These are phyloP conservation scores for Pyrus hybrid DNA, from an alignment of 331 rosid species.

Conservation along the genomic window DNA sequence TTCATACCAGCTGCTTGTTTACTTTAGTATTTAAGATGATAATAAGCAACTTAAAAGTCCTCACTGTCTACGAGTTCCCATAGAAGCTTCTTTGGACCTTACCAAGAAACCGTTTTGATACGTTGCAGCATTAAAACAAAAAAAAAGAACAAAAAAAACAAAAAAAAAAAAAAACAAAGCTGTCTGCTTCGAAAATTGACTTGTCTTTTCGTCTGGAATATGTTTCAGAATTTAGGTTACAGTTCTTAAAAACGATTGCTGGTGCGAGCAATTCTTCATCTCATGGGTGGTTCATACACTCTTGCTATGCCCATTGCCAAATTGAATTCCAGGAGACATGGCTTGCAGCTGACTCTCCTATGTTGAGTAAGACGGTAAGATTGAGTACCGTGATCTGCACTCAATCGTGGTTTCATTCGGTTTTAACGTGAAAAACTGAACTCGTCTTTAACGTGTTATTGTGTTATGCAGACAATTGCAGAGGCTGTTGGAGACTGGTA, in stretches of 20 bases:
- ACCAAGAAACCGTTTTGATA: too few relatives aligned
- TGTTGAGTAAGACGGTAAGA: constrained; percentile 47
- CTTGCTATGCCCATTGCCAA: constrained; percentile 97
- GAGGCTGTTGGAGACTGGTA: constrained; percentile 86
- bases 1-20: too few relatives aligned
- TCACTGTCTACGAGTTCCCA: too few relatives aligned
- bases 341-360: constrained; percentile 67
- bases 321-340: constrained; percentile 84
- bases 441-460: not conserved
- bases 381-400: too few relatives aligned
- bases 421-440: too few relatives aligned
- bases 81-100: too few relatives aligned
- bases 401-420: too few relatives aligned
- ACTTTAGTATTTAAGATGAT: not conserved
- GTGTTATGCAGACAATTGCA: constrained; percentile 57
- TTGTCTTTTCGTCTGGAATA: not conserved
- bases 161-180: too few relatives aligned
- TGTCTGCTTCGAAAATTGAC: too few relatives aligned
- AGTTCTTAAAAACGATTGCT: constrained; percentile 48
- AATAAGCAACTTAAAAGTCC: too few relatives aligned
- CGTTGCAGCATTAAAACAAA: too few relatives aligned
- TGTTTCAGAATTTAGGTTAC: constrained; percentile 56
- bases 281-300: constrained; percentile 63
- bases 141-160: too few relatives aligned
- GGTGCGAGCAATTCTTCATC: constrained; percentile 28